A percentile compares a stretch with the other conserved stretches of the same genome.
These are phyloP conservation scores for Theobroma cacao DNA, from an alignment of 345 rosid species.

Conservation along the genomic window DNA sequence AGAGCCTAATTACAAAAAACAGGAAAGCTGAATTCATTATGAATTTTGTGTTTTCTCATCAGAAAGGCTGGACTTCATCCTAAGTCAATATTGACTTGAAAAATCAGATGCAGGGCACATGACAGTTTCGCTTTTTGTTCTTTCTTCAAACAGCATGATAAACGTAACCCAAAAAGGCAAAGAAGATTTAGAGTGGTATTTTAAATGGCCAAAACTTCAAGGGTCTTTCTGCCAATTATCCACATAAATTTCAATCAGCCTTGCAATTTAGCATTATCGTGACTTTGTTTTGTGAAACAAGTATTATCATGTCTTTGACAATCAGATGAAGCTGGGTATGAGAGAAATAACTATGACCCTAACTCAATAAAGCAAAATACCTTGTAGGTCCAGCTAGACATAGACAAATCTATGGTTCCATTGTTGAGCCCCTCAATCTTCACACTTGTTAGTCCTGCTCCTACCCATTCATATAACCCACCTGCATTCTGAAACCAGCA, in stretches of 20 bases:
- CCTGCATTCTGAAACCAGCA: constrained; percentile 78
- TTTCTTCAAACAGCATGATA: not conserved
- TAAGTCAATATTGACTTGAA: not conserved
- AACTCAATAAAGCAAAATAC: constrained; percentile 32
- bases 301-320: not conserved
- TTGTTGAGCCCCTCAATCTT: constrained; percentile 65
- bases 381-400: constrained; percentile 76
- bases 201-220: not conserved
- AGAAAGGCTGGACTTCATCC: not conserved
- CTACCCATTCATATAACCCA: constrained; percentile 70
- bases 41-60: not conserved
- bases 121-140: not conserved
- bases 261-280: not conserved
- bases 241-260: not conserved
- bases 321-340: not conserved
- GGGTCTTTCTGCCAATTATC: not conserved
- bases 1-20: not conserved
- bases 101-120: not conserved
- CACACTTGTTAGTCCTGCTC: constrained; percentile 79
- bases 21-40: not conserved
- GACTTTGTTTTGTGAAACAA: too few species aligned
- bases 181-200: not conserved
- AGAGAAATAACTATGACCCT: not conserved
- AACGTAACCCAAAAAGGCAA: not conserved
- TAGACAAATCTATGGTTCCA: constrained; percentile 70